phyloP scores from a whole-genome alignment of 1,139 yeast species.

The Hemisphaericaspora lyxosophila region DNA sequence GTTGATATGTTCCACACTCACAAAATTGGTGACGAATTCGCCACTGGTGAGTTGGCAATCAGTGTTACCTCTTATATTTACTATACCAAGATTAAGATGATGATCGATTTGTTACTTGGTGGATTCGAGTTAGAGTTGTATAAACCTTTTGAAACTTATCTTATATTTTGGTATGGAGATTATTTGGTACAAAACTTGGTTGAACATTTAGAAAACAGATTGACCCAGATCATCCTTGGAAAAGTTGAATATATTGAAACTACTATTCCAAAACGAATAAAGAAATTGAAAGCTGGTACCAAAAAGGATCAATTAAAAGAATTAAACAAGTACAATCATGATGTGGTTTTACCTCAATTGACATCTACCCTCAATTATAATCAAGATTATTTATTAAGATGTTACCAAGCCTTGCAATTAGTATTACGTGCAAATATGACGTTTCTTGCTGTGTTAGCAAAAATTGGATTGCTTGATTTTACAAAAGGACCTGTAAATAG shows the following conservation, averaged over 20 bases:
- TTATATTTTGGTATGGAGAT: slow-evolving; percentile 68
- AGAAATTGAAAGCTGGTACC: slow-evolving; percentile 48
- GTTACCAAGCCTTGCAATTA: slow-evolving; percentile 38
- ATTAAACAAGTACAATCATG: slow-evolving; percentile 18
- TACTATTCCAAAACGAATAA: slow-evolving; percentile 44
- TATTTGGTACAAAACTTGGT: slow-evolving; percentile 50
- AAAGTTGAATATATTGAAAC: slow-evolving; percentile 30
- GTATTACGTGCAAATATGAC: slow-evolving; percentile 27
- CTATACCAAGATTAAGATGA: slow-evolving; percentile 60
- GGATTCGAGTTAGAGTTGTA: slow-evolving; percentile 81
- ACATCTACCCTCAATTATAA: slow-evolving; percentile 16
- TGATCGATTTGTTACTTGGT: slow-evolving; percentile 69
- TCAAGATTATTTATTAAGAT: slow-evolving; percentile 25
- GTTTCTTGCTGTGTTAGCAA: slow-evolving; percentile 24
- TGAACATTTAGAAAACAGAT: slow-evolving; percentile 51
- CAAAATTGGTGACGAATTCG: slow-evolving; percentile 35
- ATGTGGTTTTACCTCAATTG: slow-evolving; percentile 26
- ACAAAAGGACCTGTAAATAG: slow-evolving; percentile 36
- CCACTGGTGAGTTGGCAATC: slow-evolving; percentile 29
- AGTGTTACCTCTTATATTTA: slow-evolving; percentile 72
- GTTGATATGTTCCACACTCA: slow-evolving; percentile 32
- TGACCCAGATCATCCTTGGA: slow-evolving; percentile 35
- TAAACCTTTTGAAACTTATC: slow-evolving; percentile 65
- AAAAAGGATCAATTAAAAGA: slow-evolving; percentile 36
- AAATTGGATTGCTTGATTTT: slow-evolving; percentile 26